These are phyloP conservation scores for Collybia sordida DNA, from an alignment of 768 basidiomycete species.

Conservation along the genomic window DNA sequence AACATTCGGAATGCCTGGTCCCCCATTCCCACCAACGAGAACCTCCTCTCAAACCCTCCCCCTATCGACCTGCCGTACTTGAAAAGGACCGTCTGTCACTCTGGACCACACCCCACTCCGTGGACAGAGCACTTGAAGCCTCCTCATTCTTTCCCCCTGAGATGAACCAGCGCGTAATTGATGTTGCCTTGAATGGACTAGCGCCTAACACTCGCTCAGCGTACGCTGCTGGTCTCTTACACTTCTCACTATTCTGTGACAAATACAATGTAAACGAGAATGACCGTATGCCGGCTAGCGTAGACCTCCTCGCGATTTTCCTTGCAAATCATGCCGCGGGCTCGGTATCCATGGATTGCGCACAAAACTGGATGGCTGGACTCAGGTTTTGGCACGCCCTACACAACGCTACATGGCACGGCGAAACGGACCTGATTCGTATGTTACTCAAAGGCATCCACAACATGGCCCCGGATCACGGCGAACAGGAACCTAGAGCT, in stretches of 20 bases:
- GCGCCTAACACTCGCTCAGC: background rate
- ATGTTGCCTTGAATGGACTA: constrained; percentile 1
- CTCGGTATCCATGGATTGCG: constrained; percentile 14
- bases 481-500: background rate
- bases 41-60: constrained; percentile 2
- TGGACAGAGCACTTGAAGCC: background rate
- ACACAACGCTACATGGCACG: constrained; percentile 33
- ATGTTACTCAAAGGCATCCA: constrained; percentile 10
- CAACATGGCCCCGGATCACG: background rate
- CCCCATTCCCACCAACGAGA: background rate
- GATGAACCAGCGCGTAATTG: background rate
- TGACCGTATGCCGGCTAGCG: constrained; percentile 29
- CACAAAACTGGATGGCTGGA: constrained; percentile 33
- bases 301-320: constrained; percentile 28
- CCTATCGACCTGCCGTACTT: background rate
- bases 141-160: background rate
- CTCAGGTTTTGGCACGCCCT: constrained; percentile 35
- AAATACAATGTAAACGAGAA: constrained; percentile 20
- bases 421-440: constrained; percentile 23
- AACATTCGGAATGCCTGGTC: too few species aligned
- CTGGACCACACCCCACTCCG: background rate
- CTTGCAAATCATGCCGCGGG: constrained; percentile 14
- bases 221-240: constrained; percentile 33
- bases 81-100: background rate
- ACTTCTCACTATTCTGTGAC: constrained; percentile 37